phyloP scores from a whole-genome alignment of 108 stramenopile species.

The Cyclotella cryptica region DNA sequence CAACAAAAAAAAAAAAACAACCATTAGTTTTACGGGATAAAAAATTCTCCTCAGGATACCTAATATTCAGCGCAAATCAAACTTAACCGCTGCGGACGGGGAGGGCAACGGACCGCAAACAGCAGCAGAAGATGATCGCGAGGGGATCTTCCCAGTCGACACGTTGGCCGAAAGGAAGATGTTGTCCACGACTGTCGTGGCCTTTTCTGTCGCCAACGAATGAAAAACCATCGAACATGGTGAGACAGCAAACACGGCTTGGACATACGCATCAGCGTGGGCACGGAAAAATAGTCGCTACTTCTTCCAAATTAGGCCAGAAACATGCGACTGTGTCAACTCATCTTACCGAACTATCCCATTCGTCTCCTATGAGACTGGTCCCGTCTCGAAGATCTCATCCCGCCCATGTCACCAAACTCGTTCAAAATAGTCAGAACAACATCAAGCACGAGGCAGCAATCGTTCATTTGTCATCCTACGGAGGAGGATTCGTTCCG shows the following conservation, averaged over 20 bases:
- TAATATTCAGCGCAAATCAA: too few species aligned
- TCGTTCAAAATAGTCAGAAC: not conserved
- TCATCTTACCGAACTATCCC: constrained; percentile 39
- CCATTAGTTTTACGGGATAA: too few species aligned
- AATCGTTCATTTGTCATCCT: constrained; percentile 69
- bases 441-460: constrained; percentile 49
- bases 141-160: not conserved
- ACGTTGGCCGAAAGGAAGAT: not conserved
- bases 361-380: constrained; percentile 51
- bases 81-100: too few species aligned
- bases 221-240: not conserved
- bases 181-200: not conserved
- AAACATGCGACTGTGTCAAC: constrained; percentile 11
- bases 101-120: too few species aligned
- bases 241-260: too few species aligned
- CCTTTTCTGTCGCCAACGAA: not conserved
- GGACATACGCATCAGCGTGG: constrained; percentile 32
- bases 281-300: constrained; percentile 44
- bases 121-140: not conserved
- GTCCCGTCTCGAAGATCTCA: constrained; percentile 50
- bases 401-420: constrained; percentile 8
- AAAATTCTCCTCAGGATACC: too few species aligned
- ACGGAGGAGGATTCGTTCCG: constrained; percentile 83
- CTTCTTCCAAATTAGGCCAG: constrained; percentile 18
- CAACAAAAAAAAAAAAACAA: too few species aligned